Evolutionary conservation across 495 filamentous ascomycete genomes (phyloP).

Genomic region (Lasiosphaeria miniovina): DNA sequence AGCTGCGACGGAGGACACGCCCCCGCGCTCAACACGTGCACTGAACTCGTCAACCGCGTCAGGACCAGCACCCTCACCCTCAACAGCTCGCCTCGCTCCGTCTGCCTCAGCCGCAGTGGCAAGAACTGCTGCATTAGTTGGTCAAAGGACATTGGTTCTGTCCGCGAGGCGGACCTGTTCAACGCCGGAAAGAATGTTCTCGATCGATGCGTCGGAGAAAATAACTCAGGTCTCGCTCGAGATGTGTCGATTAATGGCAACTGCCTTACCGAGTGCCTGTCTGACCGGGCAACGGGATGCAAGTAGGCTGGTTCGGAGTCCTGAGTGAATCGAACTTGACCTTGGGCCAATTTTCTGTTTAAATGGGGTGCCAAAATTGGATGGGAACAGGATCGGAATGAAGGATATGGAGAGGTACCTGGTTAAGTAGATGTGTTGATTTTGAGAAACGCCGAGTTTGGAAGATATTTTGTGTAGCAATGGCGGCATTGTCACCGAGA

Average conservation of each 20-base stretch:
- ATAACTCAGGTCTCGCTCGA: background rate
- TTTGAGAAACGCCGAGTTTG: no score
- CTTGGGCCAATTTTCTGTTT: no score
- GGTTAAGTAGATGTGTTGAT: no score
- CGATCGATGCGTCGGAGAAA: constrained; percentile 5
- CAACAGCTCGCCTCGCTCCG: constrained; percentile 3
- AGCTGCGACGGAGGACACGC: background rate
- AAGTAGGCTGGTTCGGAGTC: background rate
- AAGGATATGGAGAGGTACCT: no score
- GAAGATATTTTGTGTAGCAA: no score
- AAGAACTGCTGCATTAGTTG: constrained; percentile 9
- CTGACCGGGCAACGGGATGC: background rate
- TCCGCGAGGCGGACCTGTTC: background rate
- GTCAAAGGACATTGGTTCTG: background rate
- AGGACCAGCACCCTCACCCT: background rate
- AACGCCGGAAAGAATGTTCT: constrained; percentile 1
- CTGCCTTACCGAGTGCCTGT: constrained; percentile 1
- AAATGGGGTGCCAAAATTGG: no score
- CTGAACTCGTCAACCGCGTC: background rate
- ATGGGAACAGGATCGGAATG: no score
- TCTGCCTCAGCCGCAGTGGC: constrained; percentile 4
- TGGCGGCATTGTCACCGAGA: no score
- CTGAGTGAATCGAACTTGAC: no score
- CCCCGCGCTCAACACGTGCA: constrained; percentile 6
- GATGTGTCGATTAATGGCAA: constrained; percentile 2